Base-by-base conservation (phyloP, 2,329 filamentous ascomycete species). In the Pseudogymnoascus sp. region DNA sequence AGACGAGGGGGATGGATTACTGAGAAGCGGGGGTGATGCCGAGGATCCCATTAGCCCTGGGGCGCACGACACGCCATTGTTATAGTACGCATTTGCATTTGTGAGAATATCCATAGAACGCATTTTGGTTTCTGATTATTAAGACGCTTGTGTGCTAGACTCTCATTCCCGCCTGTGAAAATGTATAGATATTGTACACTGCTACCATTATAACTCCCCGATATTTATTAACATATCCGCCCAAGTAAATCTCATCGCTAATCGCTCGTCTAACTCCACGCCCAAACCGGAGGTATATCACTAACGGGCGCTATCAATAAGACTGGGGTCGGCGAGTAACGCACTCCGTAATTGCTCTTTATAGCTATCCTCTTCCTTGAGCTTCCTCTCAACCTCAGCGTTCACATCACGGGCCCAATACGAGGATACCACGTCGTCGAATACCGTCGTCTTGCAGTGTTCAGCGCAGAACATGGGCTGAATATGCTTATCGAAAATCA, bases 1-100 rank as follows among this genome's bases (percentile, higher is more conserved):
- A 14, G 76, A 76, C 2, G 80, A 82, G 67, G 75, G 77, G 61
- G 75, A 76, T 60, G 79, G 79, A 0, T 67, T 83, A 25, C 67
- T 83, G 62, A 73, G 75, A 39, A 71, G 72, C 7, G 73, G 75
- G 39, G 75, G 69, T 2, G 75, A 73, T 25, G 11, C 77, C 76
- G 19, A 6, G 7, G 60, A 19, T 11, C 34, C 60, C 4, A 61
- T 61, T 41, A 61, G 60, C 4, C 62, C 39, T 23, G 61, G 61
- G n/a, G 62, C 21, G 14, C 36, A 45, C 28, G 41, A 45, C 14
- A 45, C 61, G 41, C 43, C 61, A 2, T 62, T 62, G 61, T 61
- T 61, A 61, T 61, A 61, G 60, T 61, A 41, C 10, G 36, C 34
- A 41, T 61, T 14, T 57, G 16, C 16, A 57, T 57, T 31, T 57